These are phyloP conservation scores for Aspergillus costaricaensis DNA, from an alignment of 2,329 filamentous ascomycete genomes.

Conservation along the genomic window DNA sequence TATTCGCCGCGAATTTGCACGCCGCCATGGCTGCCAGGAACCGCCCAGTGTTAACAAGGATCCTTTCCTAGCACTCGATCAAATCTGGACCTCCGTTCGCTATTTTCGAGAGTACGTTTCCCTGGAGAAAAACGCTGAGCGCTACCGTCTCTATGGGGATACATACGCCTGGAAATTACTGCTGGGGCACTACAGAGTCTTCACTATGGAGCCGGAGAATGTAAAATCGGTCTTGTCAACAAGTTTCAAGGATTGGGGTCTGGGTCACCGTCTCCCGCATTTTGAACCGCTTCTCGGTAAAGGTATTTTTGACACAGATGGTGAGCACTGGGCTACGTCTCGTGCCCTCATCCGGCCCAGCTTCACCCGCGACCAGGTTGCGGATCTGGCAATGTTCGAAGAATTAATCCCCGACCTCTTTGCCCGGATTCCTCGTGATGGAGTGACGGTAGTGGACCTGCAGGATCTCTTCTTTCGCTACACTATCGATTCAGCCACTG, in stretches of 20 bases:
- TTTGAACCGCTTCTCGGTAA: neutral
- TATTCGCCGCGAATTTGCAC: neutral
- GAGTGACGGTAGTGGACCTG: neutral
- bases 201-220: neutral
- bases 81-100: neutral
- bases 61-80: neutral
- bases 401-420: neutral
- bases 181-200: neutral
- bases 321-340: neutral
- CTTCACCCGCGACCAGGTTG: slow-evolving; percentile 1
- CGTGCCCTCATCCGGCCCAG: slow-evolving; percentile 6
- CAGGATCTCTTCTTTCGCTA: slow-evolving; percentile 7
- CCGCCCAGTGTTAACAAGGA: neutral
- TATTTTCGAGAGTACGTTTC: neutral
- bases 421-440: neutral
- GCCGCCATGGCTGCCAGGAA: neutral
- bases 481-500: slow-evolving; percentile 63
- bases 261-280: neutral
- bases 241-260: neutral
- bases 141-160: neutral
- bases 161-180: neutral
- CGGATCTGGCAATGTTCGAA: neutral
- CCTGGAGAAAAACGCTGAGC: neutral
- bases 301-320: slow-evolving; percentile 2
- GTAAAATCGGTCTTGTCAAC: neutral